Base-by-base conservation (phyloP, 1,284 basidiomycete genomes). In the Cryptococcus sp. region DNA sequence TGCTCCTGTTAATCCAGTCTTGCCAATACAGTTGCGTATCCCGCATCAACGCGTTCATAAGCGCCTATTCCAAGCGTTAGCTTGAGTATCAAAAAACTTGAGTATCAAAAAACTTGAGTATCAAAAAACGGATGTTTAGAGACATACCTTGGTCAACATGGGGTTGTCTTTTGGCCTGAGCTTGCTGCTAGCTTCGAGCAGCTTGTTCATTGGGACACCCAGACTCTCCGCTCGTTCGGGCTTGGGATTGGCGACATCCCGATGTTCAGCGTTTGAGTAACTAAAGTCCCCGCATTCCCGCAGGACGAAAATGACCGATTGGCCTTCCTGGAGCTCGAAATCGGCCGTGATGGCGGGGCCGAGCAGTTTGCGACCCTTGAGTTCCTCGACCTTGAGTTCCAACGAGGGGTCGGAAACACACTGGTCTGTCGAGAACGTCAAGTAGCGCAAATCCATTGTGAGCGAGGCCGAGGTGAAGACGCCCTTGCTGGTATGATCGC, bases 11-110 rank as follows among this genome's bases (percentile, higher is more conserved):
- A 66, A 94, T 88, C 93, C 93, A 96, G 25, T 83, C 78, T 61
- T 85, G 85, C 93, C 93, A 96, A 76, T 90, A 95, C n/a, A 77
- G 78, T 63, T 86, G 86, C 5, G 93, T 94, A n/a, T 85, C 73
- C 23, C 54, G 30, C 19, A 72, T 68, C 38, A 77, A 58, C 15
- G 58, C 58, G 17, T 68, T 60, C 16, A 77, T 47, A 3, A 77
- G 58, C 0, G 53, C 42, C 63, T 68, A 52, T 20, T 23, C 8
- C 2, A 1, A 30, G 16, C 8, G 47, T 60, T 52, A 62, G 20
- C 46, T 25, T 25, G 25, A 25, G 25, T 25, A 25, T 25, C 25
- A 25, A 6, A 45, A 22, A 30, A 15, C 46, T 25, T 25, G 25
- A 25, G 25, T 25, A 25, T 25, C 25, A 25, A 6, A 52, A n/a